A percentile compares a stretch with the other conserved stretches of the same genome.
phyloP scores from a whole-genome alignment of 1,139 yeast species.

The Taiozyma onychis region DNA sequence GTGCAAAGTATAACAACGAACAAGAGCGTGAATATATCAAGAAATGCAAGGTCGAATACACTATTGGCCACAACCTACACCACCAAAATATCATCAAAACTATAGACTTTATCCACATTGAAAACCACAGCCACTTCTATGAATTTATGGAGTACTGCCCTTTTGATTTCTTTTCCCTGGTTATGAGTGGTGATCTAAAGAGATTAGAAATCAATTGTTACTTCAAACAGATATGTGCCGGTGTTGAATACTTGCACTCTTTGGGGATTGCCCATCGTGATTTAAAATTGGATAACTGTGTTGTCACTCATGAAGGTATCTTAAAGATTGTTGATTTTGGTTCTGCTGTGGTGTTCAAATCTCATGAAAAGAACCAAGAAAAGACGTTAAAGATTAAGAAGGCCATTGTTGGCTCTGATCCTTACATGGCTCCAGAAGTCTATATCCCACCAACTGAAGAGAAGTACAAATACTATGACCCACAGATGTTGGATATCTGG shows the following conservation, averaged over 20 bases:
- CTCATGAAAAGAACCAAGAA: slow-evolving; percentile 70
- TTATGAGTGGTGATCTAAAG: slow-evolving; percentile 93
- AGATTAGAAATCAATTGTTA: slow-evolving; percentile 84
- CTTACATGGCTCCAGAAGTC: slow-evolving; percentile 96
- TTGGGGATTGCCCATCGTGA: slow-evolving; percentile 96
- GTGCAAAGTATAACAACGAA: slow-evolving; percentile 82
- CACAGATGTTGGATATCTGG: slow-evolving; percentile 94
- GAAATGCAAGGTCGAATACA: slow-evolving; percentile 94
- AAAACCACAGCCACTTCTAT: slow-evolving; percentile 80
- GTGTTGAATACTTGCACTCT: slow-evolving; percentile 77
- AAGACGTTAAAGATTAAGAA: slow-evolving; percentile 49
- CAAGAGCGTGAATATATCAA: slow-evolving; percentile 85
- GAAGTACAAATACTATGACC: slow-evolving; percentile 67
- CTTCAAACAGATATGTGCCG: slow-evolving; percentile 78
- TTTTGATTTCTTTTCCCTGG: slow-evolving; percentile 92
- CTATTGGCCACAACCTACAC: slow-evolving; percentile 92
- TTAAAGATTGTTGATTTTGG: slow-evolving; percentile 94
- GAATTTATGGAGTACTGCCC: slow-evolving; percentile 99
- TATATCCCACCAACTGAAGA: slow-evolving; percentile 27
- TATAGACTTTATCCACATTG: slow-evolving; percentile 54
- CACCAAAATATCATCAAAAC: slow-evolving; percentile 95
- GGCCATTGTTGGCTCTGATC: slow-evolving; percentile 97
- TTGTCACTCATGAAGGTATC: slow-evolving; percentile 78
- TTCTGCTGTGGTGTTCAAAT: slow-evolving; percentile 88
- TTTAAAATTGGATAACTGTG: slow-evolving; percentile 91